A percentile compares a stretch with the other conserved stretches of the same genome.
These are phyloP conservation scores for Populus euphratica DNA, from an alignment of 345 rosid species.

Conservation along the genomic window DNA sequence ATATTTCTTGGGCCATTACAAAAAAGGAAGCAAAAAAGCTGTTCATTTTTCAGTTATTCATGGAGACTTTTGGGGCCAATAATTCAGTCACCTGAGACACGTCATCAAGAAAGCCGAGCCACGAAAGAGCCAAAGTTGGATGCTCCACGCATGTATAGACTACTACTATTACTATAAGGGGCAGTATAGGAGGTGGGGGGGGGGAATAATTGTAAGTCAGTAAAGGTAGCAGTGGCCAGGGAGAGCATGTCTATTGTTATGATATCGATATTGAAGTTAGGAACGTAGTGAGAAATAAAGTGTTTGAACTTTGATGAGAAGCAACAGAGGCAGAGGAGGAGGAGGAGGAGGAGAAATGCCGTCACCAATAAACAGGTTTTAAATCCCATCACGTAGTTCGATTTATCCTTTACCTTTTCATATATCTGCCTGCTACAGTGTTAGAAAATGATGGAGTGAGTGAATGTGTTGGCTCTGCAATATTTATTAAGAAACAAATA, in stretches of 20 bases:
- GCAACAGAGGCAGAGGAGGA: conserved; percentile 2
- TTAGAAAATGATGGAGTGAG: conserved; percentile 36
- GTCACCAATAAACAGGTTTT: conserved; percentile 40
- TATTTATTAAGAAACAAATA: conserved; percentile 34
- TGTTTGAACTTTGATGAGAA: neutral
- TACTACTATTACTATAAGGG: neutral
- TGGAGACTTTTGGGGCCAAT: conserved; percentile 44
- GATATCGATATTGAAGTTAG: conserved; percentile 34
- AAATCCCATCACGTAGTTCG: conserved; percentile 48
- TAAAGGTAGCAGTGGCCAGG: conserved; percentile 25
- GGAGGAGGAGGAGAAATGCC: conserved; percentile 38
- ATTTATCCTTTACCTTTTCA: conserved; percentile 39
- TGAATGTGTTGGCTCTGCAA: conserved; percentile 23
- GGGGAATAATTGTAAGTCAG: conserved; percentile 16
- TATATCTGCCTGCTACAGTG: conserved; percentile 14
- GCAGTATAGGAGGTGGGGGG: neutral
- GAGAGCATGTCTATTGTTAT: conserved; percentile 20
- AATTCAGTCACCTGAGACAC: conserved; percentile 45
- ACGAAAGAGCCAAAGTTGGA: conserved; percentile 32
- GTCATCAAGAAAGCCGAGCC: conserved; percentile 37
- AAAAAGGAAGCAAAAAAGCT: conserved; percentile 23
- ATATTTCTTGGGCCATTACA: conserved; percentile 28
- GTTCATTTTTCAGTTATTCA: conserved; percentile 20
- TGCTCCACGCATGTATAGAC: conserved; percentile 24
- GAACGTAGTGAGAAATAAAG: conserved; percentile 17